phyloP scores from a whole-genome alignment of 2,329 filamentous ascomycete species.

The Pseudocercospora eumusae region DNA sequence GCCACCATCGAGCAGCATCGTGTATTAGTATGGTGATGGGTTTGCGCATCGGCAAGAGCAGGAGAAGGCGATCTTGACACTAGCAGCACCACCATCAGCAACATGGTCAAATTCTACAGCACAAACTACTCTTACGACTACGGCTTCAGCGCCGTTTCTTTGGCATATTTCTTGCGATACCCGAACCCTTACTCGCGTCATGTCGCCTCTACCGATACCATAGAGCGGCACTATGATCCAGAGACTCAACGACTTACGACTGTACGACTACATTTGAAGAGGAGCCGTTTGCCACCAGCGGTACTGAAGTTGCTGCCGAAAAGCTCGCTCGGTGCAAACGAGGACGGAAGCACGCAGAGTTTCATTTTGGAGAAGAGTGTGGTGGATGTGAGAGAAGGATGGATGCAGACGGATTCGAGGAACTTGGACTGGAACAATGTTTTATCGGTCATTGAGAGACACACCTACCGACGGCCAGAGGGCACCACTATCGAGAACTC shows the following conservation, averaged over 20 bases:
- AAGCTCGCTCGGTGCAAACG: constrained; percentile 62
- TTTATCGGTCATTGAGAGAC: constrained; percentile 73
- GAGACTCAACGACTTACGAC: constrained; percentile 74
- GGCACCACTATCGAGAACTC: constrained; percentile 34
- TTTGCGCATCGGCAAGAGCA: constrained; percentile 13
- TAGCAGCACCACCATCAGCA: not conserved
- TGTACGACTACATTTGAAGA: constrained; percentile 78
- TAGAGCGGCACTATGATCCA: constrained; percentile 71
- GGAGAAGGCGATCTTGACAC: not conserved
- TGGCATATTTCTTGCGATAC: constrained; percentile 87
- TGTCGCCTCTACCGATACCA: constrained; percentile 80
- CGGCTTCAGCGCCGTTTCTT: constrained; percentile 79
- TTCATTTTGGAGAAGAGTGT: constrained; percentile 80
- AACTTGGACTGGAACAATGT: constrained; percentile 84
- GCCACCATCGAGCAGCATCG: constrained; percentile 12
- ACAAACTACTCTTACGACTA: constrained; percentile 72
- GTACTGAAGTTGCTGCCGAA: constrained; percentile 74
- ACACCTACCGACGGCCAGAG: constrained; percentile 62
- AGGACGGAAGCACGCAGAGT: constrained; percentile 64
- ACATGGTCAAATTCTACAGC: constrained; percentile 57
- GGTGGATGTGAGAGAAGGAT: constrained; percentile 76
- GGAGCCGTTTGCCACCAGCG: constrained; percentile 72
- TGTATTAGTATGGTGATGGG: constrained; percentile 25
- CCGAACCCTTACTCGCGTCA: constrained; percentile 82
- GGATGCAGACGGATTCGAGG: constrained; percentile 78